Evolutionary conservation across 495 filamentous ascomycete genomes (phyloP).

Genomic region (Bathelium albidoporum): DNA sequence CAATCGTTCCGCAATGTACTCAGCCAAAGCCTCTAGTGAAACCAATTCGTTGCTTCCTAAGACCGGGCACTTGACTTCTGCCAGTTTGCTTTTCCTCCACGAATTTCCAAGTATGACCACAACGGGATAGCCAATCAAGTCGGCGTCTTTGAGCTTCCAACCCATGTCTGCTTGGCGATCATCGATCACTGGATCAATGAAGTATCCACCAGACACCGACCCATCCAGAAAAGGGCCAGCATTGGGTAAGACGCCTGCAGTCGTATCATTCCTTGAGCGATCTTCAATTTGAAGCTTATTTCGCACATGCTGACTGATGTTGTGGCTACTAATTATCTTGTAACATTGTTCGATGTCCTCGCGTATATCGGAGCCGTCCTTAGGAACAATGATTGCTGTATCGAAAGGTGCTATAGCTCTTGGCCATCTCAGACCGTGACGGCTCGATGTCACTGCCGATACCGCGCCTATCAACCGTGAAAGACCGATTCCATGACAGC

Average conservation of each 20-base stretch:
- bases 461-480: conserved; percentile 84
- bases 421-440: conserved; percentile 81
- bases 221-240: no score
- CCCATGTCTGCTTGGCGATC: conserved; percentile 59
- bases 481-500: conserved; percentile 90
- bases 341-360: conserved; percentile 49
- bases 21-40: background rate
- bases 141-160: conserved; percentile 84
- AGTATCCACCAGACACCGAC: background rate
- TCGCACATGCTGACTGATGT: background rate
- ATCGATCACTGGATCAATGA: conserved; percentile 60
- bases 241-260: background rate
- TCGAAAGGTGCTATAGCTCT: conserved; percentile 77
- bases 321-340: conserved; percentile 31
- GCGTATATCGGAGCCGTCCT: conserved; percentile 34
- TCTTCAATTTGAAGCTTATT: background rate
- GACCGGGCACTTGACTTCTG: conserved; percentile 72
- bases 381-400: conserved; percentile 54
- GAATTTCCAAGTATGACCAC: conserved; percentile 65
- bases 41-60: conserved; percentile 27
- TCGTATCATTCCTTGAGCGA: background rate
- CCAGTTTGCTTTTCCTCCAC: conserved; percentile 52
- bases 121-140: conserved; percentile 79
- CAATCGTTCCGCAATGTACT: background rate
- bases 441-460: conserved; percentile 60